These are phyloP conservation scores for Collybiopsis confluens DNA, from an alignment of 768 basidiomycete genomes.

Conservation along the genomic window DNA sequence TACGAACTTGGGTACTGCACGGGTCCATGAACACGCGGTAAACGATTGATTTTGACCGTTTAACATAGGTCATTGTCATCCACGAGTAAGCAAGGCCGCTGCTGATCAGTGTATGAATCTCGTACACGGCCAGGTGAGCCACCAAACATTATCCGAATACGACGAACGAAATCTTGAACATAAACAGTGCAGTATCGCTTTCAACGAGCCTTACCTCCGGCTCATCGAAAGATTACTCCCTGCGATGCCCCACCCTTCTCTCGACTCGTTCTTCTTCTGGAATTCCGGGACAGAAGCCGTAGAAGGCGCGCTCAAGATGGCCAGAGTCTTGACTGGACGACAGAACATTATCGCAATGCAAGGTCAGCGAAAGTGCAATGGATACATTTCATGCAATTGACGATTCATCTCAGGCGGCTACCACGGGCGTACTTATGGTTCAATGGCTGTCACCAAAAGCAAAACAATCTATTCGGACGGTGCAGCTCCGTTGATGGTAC, in stretches of 20 bases:
- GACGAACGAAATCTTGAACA: neutral
- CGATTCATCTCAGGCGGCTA: neutral
- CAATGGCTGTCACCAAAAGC: conserved; percentile 90
- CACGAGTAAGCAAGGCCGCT: conserved; percentile 79
- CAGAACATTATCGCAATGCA: conserved; percentile 93
- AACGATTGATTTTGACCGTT: neutral
- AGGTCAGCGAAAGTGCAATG: conserved; percentile 35
- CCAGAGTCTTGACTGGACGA: conserved; percentile 67
- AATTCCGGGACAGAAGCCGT: conserved; percentile 95
- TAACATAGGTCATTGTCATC: conserved; percentile 76
- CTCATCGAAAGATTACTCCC: conserved; percentile 85
- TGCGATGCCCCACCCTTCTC: conserved; percentile 84
- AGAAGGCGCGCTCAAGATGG: conserved; percentile 87
- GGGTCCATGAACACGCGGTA: neutral
- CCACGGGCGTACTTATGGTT: conserved; percentile 70
- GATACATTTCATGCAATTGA: neutral
- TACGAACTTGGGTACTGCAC: conserved; percentile 62
- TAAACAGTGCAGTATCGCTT: conserved; percentile 79
- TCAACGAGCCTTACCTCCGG: conserved; percentile 80
- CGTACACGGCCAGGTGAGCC: conserved; percentile 70
- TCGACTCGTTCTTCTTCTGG: conserved; percentile 97
- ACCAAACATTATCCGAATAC: neutral
- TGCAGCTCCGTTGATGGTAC: conserved; percentile 77
- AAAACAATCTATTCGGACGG: conserved; percentile 89
- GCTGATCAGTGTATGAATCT: conserved; percentile 83